Conservation (phyloP, 2,329 filamentous ascomycete species). For the Aspergillus flavus region DNA sequence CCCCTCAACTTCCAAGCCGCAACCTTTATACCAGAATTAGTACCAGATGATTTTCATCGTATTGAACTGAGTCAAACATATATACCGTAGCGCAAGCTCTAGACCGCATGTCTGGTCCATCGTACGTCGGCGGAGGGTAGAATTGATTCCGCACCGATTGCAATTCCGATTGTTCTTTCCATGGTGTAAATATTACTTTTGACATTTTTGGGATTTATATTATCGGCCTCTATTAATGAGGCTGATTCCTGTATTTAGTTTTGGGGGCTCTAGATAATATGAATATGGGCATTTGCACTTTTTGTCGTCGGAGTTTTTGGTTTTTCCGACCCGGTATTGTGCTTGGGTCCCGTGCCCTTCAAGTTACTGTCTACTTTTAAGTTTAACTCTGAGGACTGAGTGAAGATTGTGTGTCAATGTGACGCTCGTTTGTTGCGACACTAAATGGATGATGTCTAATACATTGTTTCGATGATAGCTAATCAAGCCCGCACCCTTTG, state of each 20-base stretch:
- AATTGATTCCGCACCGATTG: slow-evolving; percentile 42
- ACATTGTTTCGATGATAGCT: slow-evolving; percentile 11
- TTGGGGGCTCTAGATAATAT: neutral
- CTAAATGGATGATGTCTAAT: slow-evolving; percentile 16
- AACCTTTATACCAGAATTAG: slow-evolving; percentile 34
- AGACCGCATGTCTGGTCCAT: slow-evolving; percentile 41
- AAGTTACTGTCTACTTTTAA: neutral
- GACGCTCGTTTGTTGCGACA: slow-evolving; percentile 9
- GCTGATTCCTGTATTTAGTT: neutral
- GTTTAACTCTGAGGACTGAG: neutral
- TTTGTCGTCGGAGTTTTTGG: slow-evolving; percentile 21
- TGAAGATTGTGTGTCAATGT: neutral
- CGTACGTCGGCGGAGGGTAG: slow-evolving; percentile 37
- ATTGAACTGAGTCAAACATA: neutral
- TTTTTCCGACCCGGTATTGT: slow-evolving; percentile 20
- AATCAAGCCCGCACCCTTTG: slow-evolving; percentile 22
- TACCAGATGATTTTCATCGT: neutral
- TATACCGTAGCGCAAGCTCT: slow-evolving; percentile 44
- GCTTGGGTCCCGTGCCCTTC: neutral
- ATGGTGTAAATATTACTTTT: slow-evolving; percentile 45
- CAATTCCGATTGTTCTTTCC: slow-evolving; percentile 43
- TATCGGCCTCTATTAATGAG: neutral
- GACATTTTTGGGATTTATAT: slow-evolving; percentile 33
- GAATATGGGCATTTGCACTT: slow-evolving; percentile 4
- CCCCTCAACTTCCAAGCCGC: slow-evolving; percentile 48